These are phyloP conservation scores for Lupinus albus DNA, from an alignment of 306 rosid genomes.

Conservation along the genomic window DNA sequence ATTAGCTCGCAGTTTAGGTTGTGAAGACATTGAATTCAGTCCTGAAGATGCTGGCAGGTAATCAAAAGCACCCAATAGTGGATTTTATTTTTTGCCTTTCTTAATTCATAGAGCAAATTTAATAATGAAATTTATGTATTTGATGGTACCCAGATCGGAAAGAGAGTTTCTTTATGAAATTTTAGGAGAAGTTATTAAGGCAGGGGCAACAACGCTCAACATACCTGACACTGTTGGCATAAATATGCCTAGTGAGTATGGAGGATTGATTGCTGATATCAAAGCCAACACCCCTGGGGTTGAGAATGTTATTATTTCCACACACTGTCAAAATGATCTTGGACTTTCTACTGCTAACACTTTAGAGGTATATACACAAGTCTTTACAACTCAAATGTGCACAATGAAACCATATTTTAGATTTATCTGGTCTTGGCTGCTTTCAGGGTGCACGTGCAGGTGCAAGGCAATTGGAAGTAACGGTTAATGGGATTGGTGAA, in stretches of 20 bases:
- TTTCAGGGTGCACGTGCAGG: slow-evolving; percentile 92
- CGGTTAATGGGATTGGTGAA: slow-evolving; percentile 98
- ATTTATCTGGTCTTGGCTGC: slow-evolving; percentile 36
- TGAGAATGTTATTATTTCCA: slow-evolving; percentile 84
- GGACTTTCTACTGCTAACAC: slow-evolving; percentile 96
- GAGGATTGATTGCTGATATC: slow-evolving; percentile 78
- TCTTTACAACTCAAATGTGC: neutral
- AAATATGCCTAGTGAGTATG: slow-evolving; percentile 70
- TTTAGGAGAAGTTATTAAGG: slow-evolving; percentile 89
- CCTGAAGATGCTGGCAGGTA: slow-evolving; percentile 98
- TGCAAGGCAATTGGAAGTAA: slow-evolving; percentile 97
- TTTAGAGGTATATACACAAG: slow-evolving; percentile 54
- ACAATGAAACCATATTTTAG: neutral
- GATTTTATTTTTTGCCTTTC: too few relatives aligned
- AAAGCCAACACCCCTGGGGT: slow-evolving; percentile 88
- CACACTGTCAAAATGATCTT: slow-evolving; percentile 98
- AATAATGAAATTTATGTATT: neutral
- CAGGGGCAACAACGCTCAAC: slow-evolving; percentile 95
- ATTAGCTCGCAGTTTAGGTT: slow-evolving; percentile 85
- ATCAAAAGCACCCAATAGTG: too few relatives aligned
- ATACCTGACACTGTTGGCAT: slow-evolving; percentile 97
- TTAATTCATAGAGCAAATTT: too few relatives aligned
- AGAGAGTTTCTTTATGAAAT: slow-evolving; percentile 83
- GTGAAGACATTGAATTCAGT: slow-evolving; percentile 87
- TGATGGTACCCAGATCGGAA: slow-evolving; percentile 64